Evolutionary conservation across 371 early-diverging fungal genomes (phyloP), one percentile per base, ranked within the genome.

Genomic region (Funneliformis caledonium): DNA sequence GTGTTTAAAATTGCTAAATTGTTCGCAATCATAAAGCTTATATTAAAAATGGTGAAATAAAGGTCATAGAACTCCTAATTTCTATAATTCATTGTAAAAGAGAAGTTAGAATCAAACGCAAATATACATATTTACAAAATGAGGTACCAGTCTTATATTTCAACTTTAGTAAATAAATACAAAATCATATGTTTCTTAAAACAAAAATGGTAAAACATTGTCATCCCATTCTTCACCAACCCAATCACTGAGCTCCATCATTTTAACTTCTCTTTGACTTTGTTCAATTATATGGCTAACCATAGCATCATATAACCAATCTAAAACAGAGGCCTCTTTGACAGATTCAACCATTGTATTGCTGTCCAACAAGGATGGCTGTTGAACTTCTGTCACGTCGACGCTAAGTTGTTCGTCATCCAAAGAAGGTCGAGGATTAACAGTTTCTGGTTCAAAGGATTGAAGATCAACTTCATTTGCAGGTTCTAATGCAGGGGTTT

Each of bases 271-370:
- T 11, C 50, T 22, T 52, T 78, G 67, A 78, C 78, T 78, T 42
- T 78, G 67, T 33, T 78, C 78, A 8, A 68, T 56, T 10, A 78
- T 68, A 78, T 68, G 50, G 14, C 45, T 64, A 31, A 78, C 78
- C 78, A 78, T 78, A 14, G 65, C 48, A 50, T 78, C 78, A 62
- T 78, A 78, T 50, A 78, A 69, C 78, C 78, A 78, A 68, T 78
- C 78, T 2, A 78, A 52, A 11, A 78, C 78, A 68, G 78, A 78
- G 11, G 78, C 78, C 68, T 78, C 78, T 52, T 65, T 68, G 33
- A 43, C 52, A 56, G 26, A 45, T 52, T 68, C 78, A 6, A 78
- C 78, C 45, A 61, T 60, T 8, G 9, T 77, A 43, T 68, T 78
- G 33, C 52, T 69, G 19, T 78, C 67, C 43, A 78, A 62, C 64